Conservation (phyloP, 345 rosid genomes). For the Eucalyptus viminalis region DNA sequence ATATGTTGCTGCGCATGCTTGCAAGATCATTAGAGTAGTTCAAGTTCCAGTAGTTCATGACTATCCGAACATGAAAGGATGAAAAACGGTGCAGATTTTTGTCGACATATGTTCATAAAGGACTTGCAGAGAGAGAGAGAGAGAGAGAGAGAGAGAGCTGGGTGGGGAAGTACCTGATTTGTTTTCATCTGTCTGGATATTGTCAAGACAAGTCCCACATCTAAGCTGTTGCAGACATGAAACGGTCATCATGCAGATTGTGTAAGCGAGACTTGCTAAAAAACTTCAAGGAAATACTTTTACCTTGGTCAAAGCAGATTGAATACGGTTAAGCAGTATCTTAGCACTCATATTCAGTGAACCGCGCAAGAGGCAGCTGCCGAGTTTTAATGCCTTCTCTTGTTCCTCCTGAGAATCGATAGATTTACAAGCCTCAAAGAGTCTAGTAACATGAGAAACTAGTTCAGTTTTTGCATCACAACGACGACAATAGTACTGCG, state of each 20-base stretch:
- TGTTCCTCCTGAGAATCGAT: conserved; percentile 36
- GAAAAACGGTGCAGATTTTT: neutral
- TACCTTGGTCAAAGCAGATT: conserved; percentile 52
- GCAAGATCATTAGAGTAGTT: neutral
- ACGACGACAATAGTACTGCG: conserved; percentile 77
- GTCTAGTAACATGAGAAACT: conserved; percentile 44
- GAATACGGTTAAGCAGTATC: conserved; percentile 31
- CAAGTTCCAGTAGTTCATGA: neutral
- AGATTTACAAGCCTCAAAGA: conserved; percentile 43
- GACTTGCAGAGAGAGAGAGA: neutral
- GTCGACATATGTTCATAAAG: neutral
- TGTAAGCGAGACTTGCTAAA: neutral
- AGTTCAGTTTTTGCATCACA: conserved; percentile 67
- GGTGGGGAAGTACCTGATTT: conserved; percentile 6
- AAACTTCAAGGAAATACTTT: neutral
- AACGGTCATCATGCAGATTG: neutral
- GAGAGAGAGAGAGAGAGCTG: neutral
- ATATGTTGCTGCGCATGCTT: neutral
- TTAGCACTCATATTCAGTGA: conserved; percentile 35
- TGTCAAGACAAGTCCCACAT: conserved; percentile 35
- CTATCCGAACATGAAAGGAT: neutral
- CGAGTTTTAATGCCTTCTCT: conserved; percentile 47
- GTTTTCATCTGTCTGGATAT: conserved; percentile 42
- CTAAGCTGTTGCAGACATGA: conserved; percentile 42
- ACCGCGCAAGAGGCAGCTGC: conserved; percentile 45